Conservation (phyloP, 2,329 filamentous ascomycete genomes). For the Thelonectria blattea region DNA sequence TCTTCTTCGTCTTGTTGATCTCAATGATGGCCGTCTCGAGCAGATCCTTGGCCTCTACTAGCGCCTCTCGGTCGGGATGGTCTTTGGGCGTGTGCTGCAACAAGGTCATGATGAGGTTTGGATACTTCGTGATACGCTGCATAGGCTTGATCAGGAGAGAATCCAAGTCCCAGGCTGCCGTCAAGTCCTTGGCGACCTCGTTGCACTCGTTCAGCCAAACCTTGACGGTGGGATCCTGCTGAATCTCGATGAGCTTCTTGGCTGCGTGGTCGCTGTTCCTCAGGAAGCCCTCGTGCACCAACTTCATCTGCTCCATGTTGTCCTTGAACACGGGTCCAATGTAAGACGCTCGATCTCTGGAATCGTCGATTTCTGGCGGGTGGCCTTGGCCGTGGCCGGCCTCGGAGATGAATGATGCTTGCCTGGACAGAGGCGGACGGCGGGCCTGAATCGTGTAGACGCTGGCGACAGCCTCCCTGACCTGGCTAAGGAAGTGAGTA, state of each 20-base stretch:
- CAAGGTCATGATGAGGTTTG: conserved; percentile 81
- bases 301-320: conserved; percentile 66
- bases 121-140: conserved; percentile 93
- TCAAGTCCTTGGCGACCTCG: conserved; percentile 89
- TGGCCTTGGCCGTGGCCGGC: conserved; percentile 47
- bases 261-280: conserved; percentile 68
- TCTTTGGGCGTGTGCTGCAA: conserved; percentile 79
- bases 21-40: conserved; percentile 75
- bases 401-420: conserved; percentile 50
- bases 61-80: conserved; percentile 78
- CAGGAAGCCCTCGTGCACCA: conserved; percentile 66
- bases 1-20: conserved; percentile 96
- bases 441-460: conserved; percentile 73
- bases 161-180: conserved; percentile 91
- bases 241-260: conserved; percentile 66
- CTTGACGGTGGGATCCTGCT: conserved; percentile 67
- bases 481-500: conserved; percentile 74
- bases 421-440: conserved; percentile 49
- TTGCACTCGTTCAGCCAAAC: conserved; percentile 96
- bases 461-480: conserved; percentile 80
- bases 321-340: conserved; percentile 61
- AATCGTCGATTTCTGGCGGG: conserved; percentile 53
- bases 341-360: conserved; percentile 58
- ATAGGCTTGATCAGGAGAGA: conserved; percentile 97
- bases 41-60: conserved; percentile 59